These are phyloP conservation scores for Monilinia laxa DNA, from an alignment of 2,329 filamentous ascomycete species.

Conservation along the genomic window DNA sequence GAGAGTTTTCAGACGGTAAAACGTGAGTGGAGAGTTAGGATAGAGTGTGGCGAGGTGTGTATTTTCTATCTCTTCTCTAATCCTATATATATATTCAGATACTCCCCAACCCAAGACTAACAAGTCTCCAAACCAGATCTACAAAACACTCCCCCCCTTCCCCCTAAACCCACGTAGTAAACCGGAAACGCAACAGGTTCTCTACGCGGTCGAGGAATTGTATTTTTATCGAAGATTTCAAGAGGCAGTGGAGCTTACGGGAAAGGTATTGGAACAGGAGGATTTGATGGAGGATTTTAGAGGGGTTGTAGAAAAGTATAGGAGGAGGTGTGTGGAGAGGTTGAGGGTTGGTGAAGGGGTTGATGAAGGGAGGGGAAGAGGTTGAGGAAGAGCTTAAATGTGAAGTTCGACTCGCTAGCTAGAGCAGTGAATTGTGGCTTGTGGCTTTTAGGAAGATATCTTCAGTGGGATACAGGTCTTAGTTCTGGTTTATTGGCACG, in stretches of 20 bases:
- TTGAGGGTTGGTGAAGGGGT: neutral
- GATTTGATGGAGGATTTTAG: conserved; percentile 33
- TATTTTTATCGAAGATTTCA: conserved; percentile 38
- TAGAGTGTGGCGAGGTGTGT: conserved; percentile 38
- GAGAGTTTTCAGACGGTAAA: conserved; percentile 35
- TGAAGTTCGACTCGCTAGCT: neutral
- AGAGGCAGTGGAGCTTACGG: conserved; percentile 32
- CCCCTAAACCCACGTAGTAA: conserved; percentile 37
- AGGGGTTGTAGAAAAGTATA: conserved; percentile 33
- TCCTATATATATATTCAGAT: neutral
- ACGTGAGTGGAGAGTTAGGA: conserved; percentile 34
- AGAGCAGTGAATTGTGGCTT: neutral
- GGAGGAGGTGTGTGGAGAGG: conserved; percentile 29
- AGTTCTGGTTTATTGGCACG: too few species aligned
- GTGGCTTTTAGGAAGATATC: too few species aligned
- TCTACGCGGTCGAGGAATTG: conserved; percentile 41
- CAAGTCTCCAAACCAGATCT: conserved; percentile 29
- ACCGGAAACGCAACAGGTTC: conserved; percentile 35
- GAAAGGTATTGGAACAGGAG: conserved; percentile 29
- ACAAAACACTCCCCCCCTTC: conserved; percentile 31
- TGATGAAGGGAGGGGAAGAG: neutral
- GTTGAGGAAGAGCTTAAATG: neutral
- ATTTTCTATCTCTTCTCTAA: neutral
- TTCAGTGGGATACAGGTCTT: too few species aligned
- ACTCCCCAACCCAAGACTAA: neutral